Base-by-base conservation (phyloP, 345 rosid genomes). In the Hibiscus syriacus region DNA sequence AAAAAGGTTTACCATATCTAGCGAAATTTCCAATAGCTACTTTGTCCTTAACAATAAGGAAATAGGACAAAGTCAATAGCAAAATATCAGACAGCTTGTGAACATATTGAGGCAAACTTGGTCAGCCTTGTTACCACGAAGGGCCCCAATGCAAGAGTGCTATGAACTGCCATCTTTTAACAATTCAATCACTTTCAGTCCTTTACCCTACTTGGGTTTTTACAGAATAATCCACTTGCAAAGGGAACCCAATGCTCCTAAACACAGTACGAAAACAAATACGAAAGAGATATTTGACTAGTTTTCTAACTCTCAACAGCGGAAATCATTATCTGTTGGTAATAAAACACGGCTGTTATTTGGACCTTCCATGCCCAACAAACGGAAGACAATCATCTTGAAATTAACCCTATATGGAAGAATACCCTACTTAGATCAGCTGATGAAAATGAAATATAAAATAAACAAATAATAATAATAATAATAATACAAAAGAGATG, bases 321-420 rank as follows among this genome's bases (percentile, higher is more conserved):
- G 11, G 46, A 59, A 45, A 23, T 23, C 30, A 54, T 25, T 25
- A 2, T 34, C 3, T 17, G 1, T 34, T 17, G 26, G 26, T 9
- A 34, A 59, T 19, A 36, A 59, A 32, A 17, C 64, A 59, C 34
- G 26, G 4, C 29, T 38, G 13, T 6, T 3, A 38, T 20, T 22
- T 20, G 65, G 65, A 70, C 54, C 58, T 63, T 43, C 23, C 67
- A 41, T 63, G 53, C 53, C 64, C 63, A 26, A 59, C 55, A 73
- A 73, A 50, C 30, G 19, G 10, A 68, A n/a, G 43, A 70, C 43
- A 48, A 48, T 48, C n/a, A n/a, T n/a, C 36, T 64, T 8, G n/a
- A 29, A 30, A 65, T 29, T 65, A 26, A 57, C 54, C 52, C 67
- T 10, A 49, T 58, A 48, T 55, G 39, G 3, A 48, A 56, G 27